Conservation (phyloP, 2,329 filamentous ascomycete genomes). For the Hymenoscyphus infarciens region DNA sequence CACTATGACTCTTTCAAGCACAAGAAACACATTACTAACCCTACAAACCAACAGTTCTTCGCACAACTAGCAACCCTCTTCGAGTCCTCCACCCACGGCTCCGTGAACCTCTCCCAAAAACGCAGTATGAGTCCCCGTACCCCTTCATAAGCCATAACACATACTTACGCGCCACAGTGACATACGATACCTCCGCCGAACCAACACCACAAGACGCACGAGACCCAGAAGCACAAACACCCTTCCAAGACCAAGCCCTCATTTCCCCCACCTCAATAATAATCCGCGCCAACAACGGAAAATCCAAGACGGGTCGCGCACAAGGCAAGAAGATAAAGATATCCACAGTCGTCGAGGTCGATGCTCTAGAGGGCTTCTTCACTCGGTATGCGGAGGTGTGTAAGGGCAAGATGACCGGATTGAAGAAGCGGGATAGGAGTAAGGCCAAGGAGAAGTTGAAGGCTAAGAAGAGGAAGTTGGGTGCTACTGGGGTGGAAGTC, state of each 20-base stretch:
- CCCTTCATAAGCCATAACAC: slow-evolving; percentile 9
- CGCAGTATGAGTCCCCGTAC: slow-evolving; percentile 49
- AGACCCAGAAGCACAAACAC: slow-evolving; percentile 45
- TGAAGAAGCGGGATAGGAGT: slow-evolving; percentile 92
- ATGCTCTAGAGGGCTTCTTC: slow-evolving; percentile 78
- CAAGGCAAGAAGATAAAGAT: slow-evolving; percentile 63
- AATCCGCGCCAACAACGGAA: slow-evolving; percentile 81
- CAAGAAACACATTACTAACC: slow-evolving; percentile 20
- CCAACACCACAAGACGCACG: slow-evolving; percentile 34
- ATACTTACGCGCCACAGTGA: slow-evolving; percentile 25
- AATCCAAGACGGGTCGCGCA: slow-evolving; percentile 43
- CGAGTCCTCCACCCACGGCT: slow-evolving; percentile 65
- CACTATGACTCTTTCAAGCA: not conserved
- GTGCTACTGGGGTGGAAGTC: slow-evolving; percentile 20
- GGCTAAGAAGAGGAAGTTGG: slow-evolving; percentile 54
- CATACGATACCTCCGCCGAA: slow-evolving; percentile 32
- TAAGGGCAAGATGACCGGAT: slow-evolving; percentile 78
- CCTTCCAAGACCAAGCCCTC: slow-evolving; percentile 56
- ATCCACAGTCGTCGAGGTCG: slow-evolving; percentile 75
- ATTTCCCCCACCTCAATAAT: slow-evolving; percentile 66
- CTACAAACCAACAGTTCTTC: slow-evolving; percentile 61
- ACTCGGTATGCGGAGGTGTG: slow-evolving; percentile 83
- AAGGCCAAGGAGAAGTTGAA: slow-evolving; percentile 77
- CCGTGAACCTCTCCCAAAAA: slow-evolving; percentile 74
- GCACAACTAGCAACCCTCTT: slow-evolving; percentile 60